Evolutionary conservation across 805 yeast species (phyloP).

Genomic region (Saccharomyces eubayanus): DNA sequence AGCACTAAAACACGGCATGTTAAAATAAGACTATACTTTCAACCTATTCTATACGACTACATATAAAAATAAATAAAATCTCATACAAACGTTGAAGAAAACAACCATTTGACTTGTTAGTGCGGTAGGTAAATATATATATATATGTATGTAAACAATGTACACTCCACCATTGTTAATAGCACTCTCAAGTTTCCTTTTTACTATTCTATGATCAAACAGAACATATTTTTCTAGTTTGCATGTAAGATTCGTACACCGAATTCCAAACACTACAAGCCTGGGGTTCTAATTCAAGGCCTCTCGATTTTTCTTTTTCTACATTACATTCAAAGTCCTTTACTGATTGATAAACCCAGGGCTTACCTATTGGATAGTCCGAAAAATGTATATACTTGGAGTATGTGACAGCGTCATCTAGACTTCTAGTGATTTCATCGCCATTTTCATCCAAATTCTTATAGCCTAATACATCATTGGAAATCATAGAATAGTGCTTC

Average conservation of each 20-base stretch:
- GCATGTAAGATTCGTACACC: slow-evolving; percentile 14
- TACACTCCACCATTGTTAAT: background rate
- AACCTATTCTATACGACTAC: background rate
- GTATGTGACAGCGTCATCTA: slow-evolving; percentile 24
- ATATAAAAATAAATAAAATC: background rate
- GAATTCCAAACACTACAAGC: slow-evolving; percentile 24
- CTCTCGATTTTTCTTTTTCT: slow-evolving; percentile 5
- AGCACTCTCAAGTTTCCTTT: background rate
- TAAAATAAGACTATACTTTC: slow-evolving; percentile 2
- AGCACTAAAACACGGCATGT: slow-evolving; percentile 40
- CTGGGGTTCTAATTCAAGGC: slow-evolving; percentile 8
- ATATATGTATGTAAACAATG: background rate
- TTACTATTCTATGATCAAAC: background rate
- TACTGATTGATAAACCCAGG: slow-evolving; percentile 39
- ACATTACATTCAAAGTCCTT: slow-evolving; percentile 18
- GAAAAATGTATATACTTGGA: slow-evolving; percentile 52
- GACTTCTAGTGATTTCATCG: slow-evolving; percentile 6
- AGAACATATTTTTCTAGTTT: slow-evolving; percentile 14
- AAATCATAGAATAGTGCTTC: slow-evolving; percentile 18
- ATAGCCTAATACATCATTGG: slow-evolving; percentile 27
- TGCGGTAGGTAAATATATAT: background rate
- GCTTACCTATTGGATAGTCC: slow-evolving; percentile 60
- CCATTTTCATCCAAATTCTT: slow-evolving; percentile 15
- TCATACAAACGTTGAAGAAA: background rate
- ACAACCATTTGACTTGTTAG: background rate